A percentile compares a stretch with the other conserved stretches of the same genome.
phyloP scores from a whole-genome alignment of 139 green algal species.

The Tetradesmus obliquus region DNA sequence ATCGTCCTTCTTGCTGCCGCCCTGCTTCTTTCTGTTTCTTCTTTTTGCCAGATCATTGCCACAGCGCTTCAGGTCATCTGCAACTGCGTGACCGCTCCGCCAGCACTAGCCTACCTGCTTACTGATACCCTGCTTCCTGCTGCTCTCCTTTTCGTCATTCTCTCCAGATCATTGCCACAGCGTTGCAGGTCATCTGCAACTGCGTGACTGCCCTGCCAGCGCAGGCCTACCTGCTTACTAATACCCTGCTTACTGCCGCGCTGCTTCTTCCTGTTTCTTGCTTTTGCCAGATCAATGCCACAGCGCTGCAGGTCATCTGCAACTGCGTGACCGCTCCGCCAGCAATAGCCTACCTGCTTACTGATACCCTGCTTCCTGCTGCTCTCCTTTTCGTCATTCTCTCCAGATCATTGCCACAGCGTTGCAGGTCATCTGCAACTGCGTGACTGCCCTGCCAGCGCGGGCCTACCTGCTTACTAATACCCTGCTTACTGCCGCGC shows the following conservation, averaged over 20 bases:
- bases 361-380: too few relatives aligned
- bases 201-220: constrained; percentile 60
- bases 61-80: constrained; percentile 67
- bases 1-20: background rate
- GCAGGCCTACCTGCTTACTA: constrained; percentile 47
- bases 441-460: constrained; percentile 58
- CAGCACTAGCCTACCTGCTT: constrained; percentile 57
- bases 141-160: too few relatives aligned
- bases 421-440: constrained; percentile 68
- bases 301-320: constrained; percentile 66
- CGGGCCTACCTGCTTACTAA: constrained; percentile 49
- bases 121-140: too few relatives aligned
- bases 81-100: constrained; percentile 66
- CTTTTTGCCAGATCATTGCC: constrained; percentile 49
- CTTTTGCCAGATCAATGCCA: constrained; percentile 50
- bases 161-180: constrained; percentile 57
- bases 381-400: too few relatives aligned
- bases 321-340: constrained; percentile 68
- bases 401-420: constrained; percentile 60
- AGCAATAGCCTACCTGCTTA: too few relatives aligned
- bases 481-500: background rate
- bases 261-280: background rate
- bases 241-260: background rate
- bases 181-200: constrained; percentile 69
- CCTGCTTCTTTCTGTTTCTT: background rate